Percentiles rank a stretch among this genome's conserved stretches.
These are phyloP conservation scores for Diutina siamensis DNA, from an alignment of 1,139 yeast species.

Conservation along the genomic window DNA sequence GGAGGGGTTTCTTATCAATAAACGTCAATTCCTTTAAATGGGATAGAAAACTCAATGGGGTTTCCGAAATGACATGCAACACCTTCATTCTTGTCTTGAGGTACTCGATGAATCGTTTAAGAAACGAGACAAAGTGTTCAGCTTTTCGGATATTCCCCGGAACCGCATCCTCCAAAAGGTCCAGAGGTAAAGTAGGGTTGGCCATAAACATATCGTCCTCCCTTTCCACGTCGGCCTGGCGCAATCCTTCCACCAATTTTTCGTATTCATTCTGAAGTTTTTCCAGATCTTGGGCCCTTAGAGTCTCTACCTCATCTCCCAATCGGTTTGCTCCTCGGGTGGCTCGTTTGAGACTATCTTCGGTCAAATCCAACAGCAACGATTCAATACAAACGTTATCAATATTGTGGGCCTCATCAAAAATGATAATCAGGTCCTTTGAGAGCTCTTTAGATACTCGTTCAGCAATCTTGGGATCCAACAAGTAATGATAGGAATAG, in stretches of 20 bases:
- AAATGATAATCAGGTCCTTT: constrained; percentile 85
- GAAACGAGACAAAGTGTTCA: constrained; percentile 88
- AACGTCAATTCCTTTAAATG: constrained; percentile 89
- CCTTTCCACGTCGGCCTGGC: constrained; percentile 63
- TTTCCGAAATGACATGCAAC: constrained; percentile 90
- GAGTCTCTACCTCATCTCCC: constrained; percentile 66
- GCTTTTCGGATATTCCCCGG: constrained; percentile 97
- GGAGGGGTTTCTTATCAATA: constrained; percentile 80
- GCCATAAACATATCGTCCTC: constrained; percentile 79
- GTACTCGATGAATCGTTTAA: constrained; percentile 87
- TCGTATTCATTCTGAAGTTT: constrained; percentile 85
- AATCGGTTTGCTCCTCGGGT: constrained; percentile 66
- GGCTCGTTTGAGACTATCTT: constrained; percentile 34
- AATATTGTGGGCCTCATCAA: constrained; percentile 97
- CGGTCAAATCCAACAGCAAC: constrained; percentile 62
- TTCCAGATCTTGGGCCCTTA: constrained; percentile 70
- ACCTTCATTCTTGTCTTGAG: constrained; percentile 96
- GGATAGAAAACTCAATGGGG: constrained; percentile 84
- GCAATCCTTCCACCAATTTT: constrained; percentile 76
- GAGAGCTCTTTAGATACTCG: constrained; percentile 87
- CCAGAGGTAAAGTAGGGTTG: constrained; percentile 79
- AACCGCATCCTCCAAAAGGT: constrained; percentile 79
- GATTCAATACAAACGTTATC: constrained; percentile 98
- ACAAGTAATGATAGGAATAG: constrained; percentile 88
- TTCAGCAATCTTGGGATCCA: constrained; percentile 96